Evolutionary conservation across 495 filamentous ascomycete genomes (phyloP), one percentile per base, ranked within the genome.

Genomic region (Hypoxylon fuscum): DNA sequence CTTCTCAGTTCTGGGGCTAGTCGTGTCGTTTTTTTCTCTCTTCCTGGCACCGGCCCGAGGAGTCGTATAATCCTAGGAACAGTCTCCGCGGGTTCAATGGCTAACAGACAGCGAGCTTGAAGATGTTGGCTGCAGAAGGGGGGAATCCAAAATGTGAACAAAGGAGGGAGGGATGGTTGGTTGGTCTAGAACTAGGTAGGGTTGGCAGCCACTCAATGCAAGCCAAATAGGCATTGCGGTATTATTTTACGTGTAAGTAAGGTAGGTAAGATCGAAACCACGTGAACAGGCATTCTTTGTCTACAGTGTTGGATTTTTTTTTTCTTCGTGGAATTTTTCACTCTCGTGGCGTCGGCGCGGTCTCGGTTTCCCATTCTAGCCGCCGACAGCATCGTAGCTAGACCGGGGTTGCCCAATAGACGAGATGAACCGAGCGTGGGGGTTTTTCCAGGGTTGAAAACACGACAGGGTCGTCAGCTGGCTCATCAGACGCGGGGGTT

Each of bases 391-490:
- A 40, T 43, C 46, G 18, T 40, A 50, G 47, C 42, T 44, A 17
- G 55, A 55, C 64, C 59, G 44, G 59, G 59, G 54, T 29, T 43
- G 11, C 27, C 64, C 55, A 55, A 62, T 59, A 68, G 59, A 51
- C 59, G 59, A 68, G 37, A 68, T 64, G 52, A 64, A 49, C n/a
- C 47, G n/a, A 49, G 59, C 59, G 64, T 68, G 64, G 64, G 64
- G 64, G 64, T 18, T 38, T 68, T 64, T 37, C 47, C 51, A 55
- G 47, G 48, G 42, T 40, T 4, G 52, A 32, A 40, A 50, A 55
- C 54, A 58, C 54, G 55, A 54, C 48, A 32, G 38, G 59, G 54
- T 64, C 59, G 59, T 68, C 64, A 68, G 64, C 59, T 59, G 64
- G 59, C 64, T 43, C 53, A 22, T 56, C 29, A 55, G 21, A 27